Evolutionary conservation across 179 eudicot species (phyloP), one percentile per base, ranked within the genome.

Genomic region (Heliamphora pulchella): DNA sequence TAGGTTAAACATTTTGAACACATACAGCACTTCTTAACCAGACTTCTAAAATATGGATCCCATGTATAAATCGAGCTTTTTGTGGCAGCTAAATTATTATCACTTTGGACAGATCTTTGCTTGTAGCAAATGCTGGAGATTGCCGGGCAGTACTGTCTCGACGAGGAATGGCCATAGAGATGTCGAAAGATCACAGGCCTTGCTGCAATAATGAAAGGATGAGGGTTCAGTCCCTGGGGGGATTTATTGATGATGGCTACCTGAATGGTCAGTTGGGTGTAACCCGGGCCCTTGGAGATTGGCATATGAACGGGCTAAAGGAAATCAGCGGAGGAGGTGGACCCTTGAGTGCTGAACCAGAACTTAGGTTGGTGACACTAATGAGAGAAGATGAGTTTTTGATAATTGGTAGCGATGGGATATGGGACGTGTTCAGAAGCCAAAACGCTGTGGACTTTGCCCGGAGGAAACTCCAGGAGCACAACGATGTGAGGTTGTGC

Each of bases 61-160:
- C 31, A 31, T 31, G 31, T 31, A 31, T 31, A 31, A 31, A 31
- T 31, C 31, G 31, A 31, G 31, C 31, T 31, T 31, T 31, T 31
- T 31, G 31, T 31, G 31, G 31, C 31, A 46, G 44, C 47, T 71
- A 9, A 65, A 68, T 66, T 48, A 68, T 74, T 17, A 2, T 31
- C 73, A 57, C 82, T 83, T 79, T 85, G 81, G 70, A 68, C 96
- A 96, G 99, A 85, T 96, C 99, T 77, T 84, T 96, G 79, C 99
- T 96, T 58, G 98, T 96, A 68, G 98, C 99, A 50, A 96, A 96
- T 82, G 99, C 97, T 41, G 99, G 99, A 79, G 99, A 96, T 80
- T 94, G 98, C 71, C 88, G 97, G 72, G 99, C 99, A 1, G 96
- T 96, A 63, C 87, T 92, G 62, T 96, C 97, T 17, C 87, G 97